Evolutionary conservation across 2,329 filamentous ascomycete species (phyloP), one percentile per base, ranked within the genome.

Genomic region (Didymella pomorum): DNA sequence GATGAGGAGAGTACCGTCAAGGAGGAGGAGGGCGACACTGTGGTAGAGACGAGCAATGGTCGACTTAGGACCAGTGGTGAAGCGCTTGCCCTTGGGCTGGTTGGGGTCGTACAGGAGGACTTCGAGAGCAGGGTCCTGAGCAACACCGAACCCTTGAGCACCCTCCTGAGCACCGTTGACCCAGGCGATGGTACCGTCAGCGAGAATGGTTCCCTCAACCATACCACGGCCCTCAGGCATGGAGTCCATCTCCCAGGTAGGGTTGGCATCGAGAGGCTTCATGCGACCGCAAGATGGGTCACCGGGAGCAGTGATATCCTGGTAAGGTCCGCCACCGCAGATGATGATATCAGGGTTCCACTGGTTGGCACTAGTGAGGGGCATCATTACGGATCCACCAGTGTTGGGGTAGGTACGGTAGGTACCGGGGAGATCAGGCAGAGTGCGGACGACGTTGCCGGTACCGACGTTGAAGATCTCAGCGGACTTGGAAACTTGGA

Each of bases 131-230:
- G 86, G 85, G 31, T 81, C 71, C 14, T 76, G 76, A 29, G 83
- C 85, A 50, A 87, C 76, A 33, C 81, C 84, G 71, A 87, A 88
- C 16, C 86, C 86, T 75, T 87, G 84, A 28, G 83, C 82, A 61
- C 86, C 86, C 58, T 77, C 74, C 59, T 83, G 83, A 65, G 80
- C 83, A 56, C 86, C 86, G 67, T 88, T 87, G 57, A 87, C 75
- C 80, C 83, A 87, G 50, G 97, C 71, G 39, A 86, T 80, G 2
- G 82, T 87, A 35, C 86, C 86, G 64, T 89, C 86, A 8, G 86
- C 81, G 35, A 88, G 81, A 11, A 87, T 77, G 35, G 82, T 82
- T 28, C 82, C 84, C 71, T 87, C 85, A 31, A 87, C 83, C 85
- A 88, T 88, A 46, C 80, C 82, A 59, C 85, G 82, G 26, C 82